These are phyloP conservation scores for Dimargaris verticillata DNA, from an alignment of 192 early-diverging fungal species.

Conservation along the genomic window DNA sequence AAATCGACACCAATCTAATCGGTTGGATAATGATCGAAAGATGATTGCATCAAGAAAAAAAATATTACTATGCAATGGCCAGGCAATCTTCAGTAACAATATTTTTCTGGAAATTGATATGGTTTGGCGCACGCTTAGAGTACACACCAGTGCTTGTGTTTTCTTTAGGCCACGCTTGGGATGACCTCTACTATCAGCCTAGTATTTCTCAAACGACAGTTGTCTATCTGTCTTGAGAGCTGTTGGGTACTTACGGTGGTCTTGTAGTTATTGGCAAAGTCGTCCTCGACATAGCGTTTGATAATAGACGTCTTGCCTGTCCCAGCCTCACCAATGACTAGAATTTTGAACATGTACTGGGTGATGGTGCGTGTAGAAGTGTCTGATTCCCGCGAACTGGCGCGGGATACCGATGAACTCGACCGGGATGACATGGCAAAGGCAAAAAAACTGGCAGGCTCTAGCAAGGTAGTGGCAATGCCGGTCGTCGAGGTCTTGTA, in stretches of 20 bases:
- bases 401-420: too few species aligned
- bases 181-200: too few species aligned
- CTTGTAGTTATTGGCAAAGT: constrained; percentile 37
- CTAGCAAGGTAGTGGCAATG: too few species aligned
- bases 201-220: too few species aligned
- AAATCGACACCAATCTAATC: constrained; percentile 44
- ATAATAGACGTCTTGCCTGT: constrained; percentile 45
- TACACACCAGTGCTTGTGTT: too few species aligned
- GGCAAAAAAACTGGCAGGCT: too few species aligned
- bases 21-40: constrained; percentile 1
- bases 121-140: too few species aligned
- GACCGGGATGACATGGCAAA: too few species aligned
- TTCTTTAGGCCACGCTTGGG: too few species aligned
- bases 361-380: background rate
- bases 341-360: constrained; percentile 41
- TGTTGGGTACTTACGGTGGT: constrained; percentile 27
- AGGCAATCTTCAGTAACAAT: constrained; percentile 4
- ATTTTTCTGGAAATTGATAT: background rate
- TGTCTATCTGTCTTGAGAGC: too few species aligned
- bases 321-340: constrained; percentile 39
- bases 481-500: too few species aligned
- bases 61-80: constrained; percentile 4
- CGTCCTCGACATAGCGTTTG: constrained; percentile 40
- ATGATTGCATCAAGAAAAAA: background rate
- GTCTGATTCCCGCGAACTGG: too few species aligned